phyloP scores from a whole-genome alignment of 257 asterid genomes.

The Lavandula angustifolia region DNA sequence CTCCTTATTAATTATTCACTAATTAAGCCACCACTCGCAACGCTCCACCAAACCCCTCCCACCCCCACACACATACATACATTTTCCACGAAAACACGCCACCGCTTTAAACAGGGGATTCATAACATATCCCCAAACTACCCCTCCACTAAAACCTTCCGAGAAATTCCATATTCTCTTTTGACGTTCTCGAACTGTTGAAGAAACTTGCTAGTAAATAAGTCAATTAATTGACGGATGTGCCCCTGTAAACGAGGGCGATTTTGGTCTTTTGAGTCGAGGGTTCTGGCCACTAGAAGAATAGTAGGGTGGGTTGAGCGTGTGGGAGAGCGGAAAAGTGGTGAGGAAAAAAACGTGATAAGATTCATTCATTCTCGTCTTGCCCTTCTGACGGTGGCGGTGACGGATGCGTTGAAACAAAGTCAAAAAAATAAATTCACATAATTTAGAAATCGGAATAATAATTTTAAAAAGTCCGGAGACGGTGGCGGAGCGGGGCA shows the following conservation, averaged over 20 bases:
- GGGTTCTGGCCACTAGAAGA: too few relatives aligned
- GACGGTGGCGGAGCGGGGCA: background rate
- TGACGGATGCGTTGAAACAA: constrained; percentile 47
- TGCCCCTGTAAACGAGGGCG: constrained; percentile 29
- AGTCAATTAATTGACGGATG: constrained; percentile 21
- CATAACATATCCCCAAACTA: constrained; percentile 30
- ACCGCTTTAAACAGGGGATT: constrained; percentile 38
- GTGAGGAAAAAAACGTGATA: constrained; percentile 41
- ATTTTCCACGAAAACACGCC: constrained; percentile 61
- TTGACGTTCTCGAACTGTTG: background rate
- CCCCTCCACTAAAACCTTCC: constrained; percentile 33
- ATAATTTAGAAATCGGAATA: background rate
- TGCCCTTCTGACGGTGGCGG: constrained; percentile 32
- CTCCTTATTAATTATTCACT: constrained; percentile 21
- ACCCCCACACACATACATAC: constrained; percentile 35
- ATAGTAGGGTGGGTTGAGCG: too few relatives aligned
- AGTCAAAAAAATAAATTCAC: constrained; percentile 23
- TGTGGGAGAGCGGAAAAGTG: constrained; percentile 29
- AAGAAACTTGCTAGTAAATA: background rate
- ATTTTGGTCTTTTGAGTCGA: constrained; percentile 24
- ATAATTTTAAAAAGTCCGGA: constrained; percentile 4
- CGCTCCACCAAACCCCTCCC: constrained; percentile 47
- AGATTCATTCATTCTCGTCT: constrained; percentile 39
- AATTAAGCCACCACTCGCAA: constrained; percentile 43
- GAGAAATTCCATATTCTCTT: background rate